A percentile compares a stretch with the other conserved stretches of the same genome.
phyloP scores from a whole-genome alignment of 495 filamentous ascomycete species.

The Tuber magnatum region DNA sequence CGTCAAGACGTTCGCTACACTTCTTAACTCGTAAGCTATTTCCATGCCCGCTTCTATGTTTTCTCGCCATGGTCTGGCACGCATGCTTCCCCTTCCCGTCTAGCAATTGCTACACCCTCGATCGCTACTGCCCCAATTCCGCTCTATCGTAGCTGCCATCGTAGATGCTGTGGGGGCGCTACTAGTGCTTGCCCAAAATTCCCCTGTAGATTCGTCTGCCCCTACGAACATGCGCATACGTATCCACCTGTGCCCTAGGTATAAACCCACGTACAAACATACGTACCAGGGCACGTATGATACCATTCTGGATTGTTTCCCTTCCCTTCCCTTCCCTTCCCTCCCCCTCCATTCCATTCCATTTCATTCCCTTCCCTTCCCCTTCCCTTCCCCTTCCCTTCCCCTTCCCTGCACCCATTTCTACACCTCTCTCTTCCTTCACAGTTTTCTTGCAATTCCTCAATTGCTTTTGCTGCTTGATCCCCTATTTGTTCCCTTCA shows the following conservation, averaged over 20 bases:
- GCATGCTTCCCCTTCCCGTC: background rate
- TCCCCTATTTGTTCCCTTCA: slow-evolving; percentile 7
- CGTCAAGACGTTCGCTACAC: slow-evolving; percentile 86
- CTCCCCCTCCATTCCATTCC: slow-evolving; percentile 13
- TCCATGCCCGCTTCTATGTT: slow-evolving; percentile 7
- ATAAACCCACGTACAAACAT: background rate
- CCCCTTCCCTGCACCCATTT: slow-evolving; percentile 12
- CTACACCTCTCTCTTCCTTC: slow-evolving; percentile 12
- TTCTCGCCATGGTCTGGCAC: slow-evolving; percentile 1
- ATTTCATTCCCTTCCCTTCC: slow-evolving; percentile 10
- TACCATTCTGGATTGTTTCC: background rate
- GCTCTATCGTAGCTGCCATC: background rate
- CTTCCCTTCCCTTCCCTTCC: slow-evolving; percentile 3
- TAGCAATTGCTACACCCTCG: background rate
- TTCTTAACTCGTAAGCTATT: slow-evolving; percentile 73
- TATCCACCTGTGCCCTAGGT: background rate
- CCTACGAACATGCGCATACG: background rate
- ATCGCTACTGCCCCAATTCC: background rate
- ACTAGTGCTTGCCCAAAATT: background rate
- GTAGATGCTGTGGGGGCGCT: background rate
- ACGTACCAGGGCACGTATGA: background rate
- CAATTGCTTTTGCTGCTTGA: background rate
- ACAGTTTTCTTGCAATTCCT: background rate
- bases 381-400: slow-evolving; percentile 1
- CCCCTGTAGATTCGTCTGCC: background rate